Evolutionary conservation across 805 yeast genomes (phyloP).

Genomic region (Nakazawaea molendinolei): DNA sequence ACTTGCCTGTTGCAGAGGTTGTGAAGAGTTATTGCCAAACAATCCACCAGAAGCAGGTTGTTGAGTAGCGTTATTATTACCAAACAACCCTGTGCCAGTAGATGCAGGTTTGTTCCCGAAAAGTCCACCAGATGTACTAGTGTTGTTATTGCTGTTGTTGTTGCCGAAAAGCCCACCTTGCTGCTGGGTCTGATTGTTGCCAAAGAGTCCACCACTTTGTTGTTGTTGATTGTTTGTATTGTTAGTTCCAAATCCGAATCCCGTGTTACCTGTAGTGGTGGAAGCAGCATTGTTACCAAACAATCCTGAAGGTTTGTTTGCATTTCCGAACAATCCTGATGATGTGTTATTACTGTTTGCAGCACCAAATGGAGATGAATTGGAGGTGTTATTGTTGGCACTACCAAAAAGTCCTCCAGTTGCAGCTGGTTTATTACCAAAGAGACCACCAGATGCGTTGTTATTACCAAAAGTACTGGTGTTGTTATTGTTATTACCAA

Average conservation of each 20-base stretch:
- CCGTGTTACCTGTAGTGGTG: conserved; percentile 32
- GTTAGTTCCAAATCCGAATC: conserved; percentile 35
- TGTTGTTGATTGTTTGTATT: conserved; percentile 11
- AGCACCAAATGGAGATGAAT: conserved; percentile 19
- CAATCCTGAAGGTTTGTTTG: conserved; percentile 12
- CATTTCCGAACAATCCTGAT: conserved; percentile 29
- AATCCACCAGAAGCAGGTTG: conserved; percentile 21
- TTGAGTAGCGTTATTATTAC: conserved; percentile 15
- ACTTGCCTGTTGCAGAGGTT: background rate
- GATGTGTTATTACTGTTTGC: conserved; percentile 16
- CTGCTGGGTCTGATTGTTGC: conserved; percentile 14
- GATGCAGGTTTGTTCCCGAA: conserved; percentile 12
- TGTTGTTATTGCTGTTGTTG: conserved; percentile 15
- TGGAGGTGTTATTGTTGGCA: conserved; percentile 15
- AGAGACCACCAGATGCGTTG: conserved; percentile 24
- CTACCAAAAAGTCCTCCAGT: conserved; percentile 16
- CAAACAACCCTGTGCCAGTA: conserved; percentile 21
- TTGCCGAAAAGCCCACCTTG: conserved; percentile 25
- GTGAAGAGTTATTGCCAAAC: conserved; percentile 26
- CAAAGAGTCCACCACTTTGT: conserved; percentile 13
- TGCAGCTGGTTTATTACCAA: conserved; percentile 22
- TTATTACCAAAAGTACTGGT: conserved; percentile 17
- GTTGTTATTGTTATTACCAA: conserved; percentile 14
- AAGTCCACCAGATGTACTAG: conserved; percentile 16
- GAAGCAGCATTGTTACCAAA: conserved; percentile 19